A percentile compares a stretch with the other conserved stretches of the same genome.
phyloP scores from a whole-genome alignment of 805 yeast genomes.

The Helenozyma rhizophorensis region DNA sequence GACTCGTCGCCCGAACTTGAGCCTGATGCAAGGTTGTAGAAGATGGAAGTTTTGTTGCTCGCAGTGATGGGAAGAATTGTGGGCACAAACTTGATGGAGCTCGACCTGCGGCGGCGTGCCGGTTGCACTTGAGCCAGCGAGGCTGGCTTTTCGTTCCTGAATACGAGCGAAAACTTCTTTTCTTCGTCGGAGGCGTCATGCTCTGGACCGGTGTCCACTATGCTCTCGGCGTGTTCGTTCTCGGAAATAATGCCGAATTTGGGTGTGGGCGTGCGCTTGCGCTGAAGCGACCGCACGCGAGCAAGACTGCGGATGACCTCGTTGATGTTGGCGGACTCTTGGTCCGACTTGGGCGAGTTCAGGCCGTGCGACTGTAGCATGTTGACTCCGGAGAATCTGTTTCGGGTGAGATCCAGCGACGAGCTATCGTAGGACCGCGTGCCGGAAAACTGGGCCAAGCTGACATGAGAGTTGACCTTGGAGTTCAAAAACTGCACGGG shows the following conservation, averaged over 20 bases:
- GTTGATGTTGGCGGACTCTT: conserved; percentile 12
- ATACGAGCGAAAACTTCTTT: background rate
- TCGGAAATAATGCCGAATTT: conserved; percentile 15
- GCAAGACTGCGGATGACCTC: conserved; percentile 14
- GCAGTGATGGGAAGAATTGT: conserved; percentile 15
- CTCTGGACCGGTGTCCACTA: background rate
- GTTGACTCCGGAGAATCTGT: conserved; percentile 4
- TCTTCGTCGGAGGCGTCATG: background rate
- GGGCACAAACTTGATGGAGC: conserved; percentile 30
- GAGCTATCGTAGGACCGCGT: conserved; percentile 19
- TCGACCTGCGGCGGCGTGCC: conserved; percentile 16
- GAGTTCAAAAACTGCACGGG: conserved; percentile 35
- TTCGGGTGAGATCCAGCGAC: conserved; percentile 17
- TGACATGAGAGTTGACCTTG: conserved; percentile 38
- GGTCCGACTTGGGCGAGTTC: conserved; percentile 12
- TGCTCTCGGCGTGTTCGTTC: conserved; percentile 5
- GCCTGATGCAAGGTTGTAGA: conserved; percentile 26
- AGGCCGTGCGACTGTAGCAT: conserved; percentile 8
- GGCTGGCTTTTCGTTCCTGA: background rate
- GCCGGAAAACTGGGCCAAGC: conserved; percentile 22
- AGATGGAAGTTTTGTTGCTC: conserved; percentile 19
- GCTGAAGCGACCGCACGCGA: conserved; percentile 15
- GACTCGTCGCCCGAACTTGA: conserved; percentile 9
- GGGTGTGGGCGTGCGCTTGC: conserved; percentile 14
- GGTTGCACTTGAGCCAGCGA: conserved; percentile 9